Evolutionary conservation across 345 rosid species (phyloP).

Genomic region (Murraya paniculata): DNA sequence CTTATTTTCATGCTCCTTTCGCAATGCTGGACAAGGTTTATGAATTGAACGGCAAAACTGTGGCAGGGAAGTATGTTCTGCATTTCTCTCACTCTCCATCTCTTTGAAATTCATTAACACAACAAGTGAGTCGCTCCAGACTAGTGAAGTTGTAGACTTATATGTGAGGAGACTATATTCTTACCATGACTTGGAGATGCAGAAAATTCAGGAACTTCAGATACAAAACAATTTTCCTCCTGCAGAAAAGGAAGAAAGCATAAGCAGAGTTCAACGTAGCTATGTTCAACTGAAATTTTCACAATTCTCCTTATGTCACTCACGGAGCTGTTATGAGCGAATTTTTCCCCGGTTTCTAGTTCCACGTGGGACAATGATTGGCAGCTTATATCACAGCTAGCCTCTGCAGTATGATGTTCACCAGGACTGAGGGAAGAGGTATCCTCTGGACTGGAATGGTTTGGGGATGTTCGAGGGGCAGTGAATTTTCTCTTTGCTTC

Average conservation of each 20-base stretch:
- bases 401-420: slow-evolving; percentile 23
- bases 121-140: slow-evolving; percentile 6
- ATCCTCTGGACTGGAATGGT: slow-evolving; percentile 35
- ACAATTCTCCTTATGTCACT: slow-evolving; percentile 28
- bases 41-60: slow-evolving; percentile 23
- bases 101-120: slow-evolving; percentile 17
- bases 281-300: slow-evolving; percentile 10
- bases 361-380: slow-evolving; percentile 18
- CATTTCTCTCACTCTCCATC: slow-evolving; percentile 19
- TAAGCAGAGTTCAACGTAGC: slow-evolving; percentile 5
- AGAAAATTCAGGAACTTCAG: slow-evolving; percentile 19
- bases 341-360: slow-evolving; percentile 17
- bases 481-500: slow-evolving; percentile 79
- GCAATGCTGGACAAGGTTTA: slow-evolving; percentile 29
- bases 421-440: slow-evolving; percentile 33
- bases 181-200: slow-evolving; percentile 39
- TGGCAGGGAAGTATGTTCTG: slow-evolving; percentile 17
- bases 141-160: neutral
- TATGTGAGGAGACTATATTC: slow-evolving; percentile 3
- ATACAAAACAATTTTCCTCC: slow-evolving; percentile 40
- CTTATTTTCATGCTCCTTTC: slow-evolving; percentile 27
- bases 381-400: slow-evolving; percentile 29
- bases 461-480: slow-evolving; percentile 59
- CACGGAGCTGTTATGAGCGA: slow-evolving; percentile 30
- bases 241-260: slow-evolving; percentile 23